Conservation (phyloP, 108 stramenopile genomes). For the Fistulifera pelliculosa region DNA sequence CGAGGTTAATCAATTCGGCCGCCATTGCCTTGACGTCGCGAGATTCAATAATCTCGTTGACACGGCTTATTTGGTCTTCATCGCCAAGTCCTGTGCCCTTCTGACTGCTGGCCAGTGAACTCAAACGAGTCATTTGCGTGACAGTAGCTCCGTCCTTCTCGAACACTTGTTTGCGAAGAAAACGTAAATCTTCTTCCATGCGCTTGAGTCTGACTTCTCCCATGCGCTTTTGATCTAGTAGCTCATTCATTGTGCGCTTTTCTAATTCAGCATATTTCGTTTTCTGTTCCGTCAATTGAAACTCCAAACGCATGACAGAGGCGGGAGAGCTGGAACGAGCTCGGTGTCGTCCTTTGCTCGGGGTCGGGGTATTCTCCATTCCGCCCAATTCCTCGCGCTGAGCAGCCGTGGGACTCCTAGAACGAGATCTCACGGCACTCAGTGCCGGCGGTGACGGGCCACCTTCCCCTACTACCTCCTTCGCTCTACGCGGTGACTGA, state of each 20-base stretch:
- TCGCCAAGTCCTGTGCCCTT: constrained; percentile 11
- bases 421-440: constrained; percentile 8
- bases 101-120: constrained; percentile 15
- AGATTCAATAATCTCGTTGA: constrained; percentile 56
- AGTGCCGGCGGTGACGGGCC: constrained; percentile 1
- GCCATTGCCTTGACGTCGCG: constrained; percentile 48
- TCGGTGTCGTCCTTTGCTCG: constrained; percentile 22
- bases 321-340: constrained; percentile 66
- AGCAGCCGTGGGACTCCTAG: not conserved
- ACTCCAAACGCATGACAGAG: constrained; percentile 43
- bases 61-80: constrained; percentile 10
- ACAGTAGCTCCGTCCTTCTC: constrained; percentile 30
- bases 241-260: constrained; percentile 40
- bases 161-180: constrained; percentile 53
- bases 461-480: not conserved
- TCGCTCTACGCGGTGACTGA: not conserved
- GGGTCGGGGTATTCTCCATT: constrained; percentile 18
- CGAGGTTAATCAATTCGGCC: constrained; percentile 47
- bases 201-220: constrained; percentile 53
- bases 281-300: constrained; percentile 31
- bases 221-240: constrained; percentile 79
- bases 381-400: constrained; percentile 6
- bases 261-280: constrained; percentile 44
- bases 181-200: constrained; percentile 65
- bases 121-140: constrained; percentile 46